Evolutionary conservation across 2,329 filamentous ascomycete genomes (phyloP), one percentile per base, ranked within the genome.

Genomic region (Neospermospora avenae): DNA sequence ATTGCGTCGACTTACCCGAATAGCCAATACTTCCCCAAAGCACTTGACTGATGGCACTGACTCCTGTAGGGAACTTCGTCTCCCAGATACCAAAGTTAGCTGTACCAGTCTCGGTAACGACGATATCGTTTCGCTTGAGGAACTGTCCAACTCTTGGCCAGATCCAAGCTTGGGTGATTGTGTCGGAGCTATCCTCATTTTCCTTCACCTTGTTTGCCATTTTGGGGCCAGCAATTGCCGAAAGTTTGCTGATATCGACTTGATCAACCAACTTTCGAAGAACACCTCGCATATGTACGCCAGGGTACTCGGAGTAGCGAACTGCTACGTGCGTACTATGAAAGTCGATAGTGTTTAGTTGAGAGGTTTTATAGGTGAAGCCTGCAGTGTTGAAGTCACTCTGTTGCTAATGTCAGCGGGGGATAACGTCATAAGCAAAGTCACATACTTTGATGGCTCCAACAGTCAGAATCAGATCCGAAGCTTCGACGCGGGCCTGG

Each of bases 31-130:
- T 84, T 46, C 84, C 83, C 85, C 85, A 88, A 13, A 95, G 83
- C 2, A 90, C 87, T 71, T 95, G 91, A 55, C 84, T 91, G 69
- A 96, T 84, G 18, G 89, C 89, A 7, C 84, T 90, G n/a, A 93
- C 89, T n/a, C 83, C 81, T 2, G 78, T 73, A 0, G 91, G 91
- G 77, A 96, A 95, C 44, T 84, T 83, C 4, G 91, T 93, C 60
- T 93, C 90, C 84, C 89, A 91, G 69, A 95, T 90, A 58, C 92
- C 92, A 73, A 96, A 93, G 76, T 92, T 93, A 60, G 91, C 81
- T 0, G 92, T 96, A 41, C 91, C 92, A 2, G 91, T 96, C 74
- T 96, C 92, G 0, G 91, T 93, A 54, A 96, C 83, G 57, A 96
- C 79, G 59, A 96, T 84, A 69, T 96, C 92, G 48, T 86, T 80